Base-by-base conservation (phyloP, 257 asterid genomes). In the Parsonsia alboflavescens region DNA sequence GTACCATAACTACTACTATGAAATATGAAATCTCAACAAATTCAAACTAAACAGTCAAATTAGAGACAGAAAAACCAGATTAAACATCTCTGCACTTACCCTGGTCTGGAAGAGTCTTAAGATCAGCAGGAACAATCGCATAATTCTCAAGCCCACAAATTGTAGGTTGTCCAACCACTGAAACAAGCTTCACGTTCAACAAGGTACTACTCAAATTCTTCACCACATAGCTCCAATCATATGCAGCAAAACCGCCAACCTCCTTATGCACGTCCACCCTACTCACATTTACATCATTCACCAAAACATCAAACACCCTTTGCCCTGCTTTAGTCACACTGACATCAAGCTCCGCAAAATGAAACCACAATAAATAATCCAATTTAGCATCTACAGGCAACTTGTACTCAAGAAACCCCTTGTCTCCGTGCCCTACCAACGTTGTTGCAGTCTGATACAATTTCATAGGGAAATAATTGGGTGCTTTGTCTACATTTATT, bases 71-170 rank as follows among this genome's bases (percentile, higher is more conserved):
- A 68, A 42, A 33, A 45, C 21, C 22, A n/a, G 30, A 41, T 8
- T 44, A 62, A 56, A 77, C 26, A 10, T 59, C 11, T 24, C 3
- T 16, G 28, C 21, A 53, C 81, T 22, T 75, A 88, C 99, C 98
- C 79, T 95, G 98, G 70, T 85, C 90, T 66, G 93, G 92, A 56
- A 84, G 76, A 61, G 99, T 95, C 78, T 77, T 84, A 73, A 87
- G 88, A 87, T 89, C 98, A 76, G 85, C 75, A 0, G 96, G 99
- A 46, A 92, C 92, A 78, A 95, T 87, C 0, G 99, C 99, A 62
- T 95, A 95, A 84, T 93, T 95, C 86, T 95, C 99, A 5, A 95
- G 85, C 33, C 98, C 99, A 73, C 98, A 95, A 66, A 95, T 89
- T 30, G 90, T 66, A 0, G 98, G 99, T 2, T 86, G 76, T 0